These are phyloP conservation scores for Bolboschoenoplectus hybrid DNA, from an alignment of 202 grass and related monocot genomes.

Conservation along the genomic window DNA sequence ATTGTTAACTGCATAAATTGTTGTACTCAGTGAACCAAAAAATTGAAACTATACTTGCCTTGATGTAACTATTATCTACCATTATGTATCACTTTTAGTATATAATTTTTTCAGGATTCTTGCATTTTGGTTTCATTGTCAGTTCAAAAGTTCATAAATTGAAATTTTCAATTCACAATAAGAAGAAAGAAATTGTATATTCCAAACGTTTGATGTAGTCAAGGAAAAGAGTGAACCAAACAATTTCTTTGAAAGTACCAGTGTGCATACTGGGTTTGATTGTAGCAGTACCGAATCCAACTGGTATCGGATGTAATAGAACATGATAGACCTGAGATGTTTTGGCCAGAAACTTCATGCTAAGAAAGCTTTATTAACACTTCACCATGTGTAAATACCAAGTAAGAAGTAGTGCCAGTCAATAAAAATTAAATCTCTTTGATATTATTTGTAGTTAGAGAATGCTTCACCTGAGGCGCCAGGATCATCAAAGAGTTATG, in stretches of 20 bases:
- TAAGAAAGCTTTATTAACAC: conserved; percentile 3
- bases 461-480: conserved; percentile 27
- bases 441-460: conserved; percentile 31
- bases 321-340: neutral
- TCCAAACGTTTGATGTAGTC: neutral
- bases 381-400: conserved; percentile 7
- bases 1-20: neutral
- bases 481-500: conserved; percentile 35
- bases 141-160: neutral
- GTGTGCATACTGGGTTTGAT: neutral
- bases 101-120: neutral
- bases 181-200: neutral
- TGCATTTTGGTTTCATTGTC: neutral
- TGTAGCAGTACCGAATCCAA: neutral
- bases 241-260: neutral
- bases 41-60: neutral
- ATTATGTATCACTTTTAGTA: neutral
- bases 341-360: neutral
- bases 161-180: neutral
- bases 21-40: neutral
- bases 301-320: too few species aligned
- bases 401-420: neutral
- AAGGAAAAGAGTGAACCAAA: neutral
- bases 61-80: neutral
- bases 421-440: conserved; percentile 3